These are phyloP conservation scores for Coemansia javaensis DNA, from an alignment of 192 early-diverging fungal species.

Conservation along the genomic window DNA sequence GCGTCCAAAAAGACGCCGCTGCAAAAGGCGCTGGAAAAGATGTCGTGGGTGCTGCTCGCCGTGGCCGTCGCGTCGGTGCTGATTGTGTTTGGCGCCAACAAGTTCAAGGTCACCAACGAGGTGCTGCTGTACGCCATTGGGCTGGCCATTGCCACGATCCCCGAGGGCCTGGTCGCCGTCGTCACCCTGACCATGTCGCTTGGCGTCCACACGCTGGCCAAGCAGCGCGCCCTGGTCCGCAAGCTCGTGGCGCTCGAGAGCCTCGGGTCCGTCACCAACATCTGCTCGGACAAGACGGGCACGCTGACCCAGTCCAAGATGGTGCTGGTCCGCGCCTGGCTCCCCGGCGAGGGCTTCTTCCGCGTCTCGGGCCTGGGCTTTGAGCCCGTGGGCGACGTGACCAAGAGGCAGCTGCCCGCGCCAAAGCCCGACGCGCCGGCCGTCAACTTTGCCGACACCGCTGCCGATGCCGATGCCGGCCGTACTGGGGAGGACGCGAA, in stretches of 20 bases:
- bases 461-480: background rate
- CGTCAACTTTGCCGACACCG: constrained; percentile 20
- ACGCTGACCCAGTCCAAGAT: constrained; percentile 95
- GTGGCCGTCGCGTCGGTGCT: constrained; percentile 70
- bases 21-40: constrained; percentile 64
- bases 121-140: constrained; percentile 73
- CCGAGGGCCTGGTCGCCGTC: constrained; percentile 91
- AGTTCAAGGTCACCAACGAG: constrained; percentile 58
- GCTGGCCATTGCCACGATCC: constrained; percentile 90
- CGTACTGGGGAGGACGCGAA: constrained; percentile 8
- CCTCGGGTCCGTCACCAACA: constrained; percentile 86
- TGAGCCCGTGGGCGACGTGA: constrained; percentile 54
- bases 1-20: constrained; percentile 58
- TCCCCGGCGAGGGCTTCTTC: constrained; percentile 66
- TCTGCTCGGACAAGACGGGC: constrained; percentile 95
- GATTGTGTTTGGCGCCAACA: constrained; percentile 74
- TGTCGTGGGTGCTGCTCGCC: constrained; percentile 73
- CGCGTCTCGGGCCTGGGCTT: constrained; percentile 64
- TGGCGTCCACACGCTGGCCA: constrained; percentile 83
- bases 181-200: constrained; percentile 92
- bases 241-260: constrained; percentile 85
- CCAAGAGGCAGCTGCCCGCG: constrained; percentile 25
- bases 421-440: background rate
- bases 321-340: constrained; percentile 82
- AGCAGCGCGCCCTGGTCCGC: constrained; percentile 81